Evolutionary conservation across 2,329 filamentous ascomycete genomes (phyloP).

Genomic region (Xylariaceae sp.): DNA sequence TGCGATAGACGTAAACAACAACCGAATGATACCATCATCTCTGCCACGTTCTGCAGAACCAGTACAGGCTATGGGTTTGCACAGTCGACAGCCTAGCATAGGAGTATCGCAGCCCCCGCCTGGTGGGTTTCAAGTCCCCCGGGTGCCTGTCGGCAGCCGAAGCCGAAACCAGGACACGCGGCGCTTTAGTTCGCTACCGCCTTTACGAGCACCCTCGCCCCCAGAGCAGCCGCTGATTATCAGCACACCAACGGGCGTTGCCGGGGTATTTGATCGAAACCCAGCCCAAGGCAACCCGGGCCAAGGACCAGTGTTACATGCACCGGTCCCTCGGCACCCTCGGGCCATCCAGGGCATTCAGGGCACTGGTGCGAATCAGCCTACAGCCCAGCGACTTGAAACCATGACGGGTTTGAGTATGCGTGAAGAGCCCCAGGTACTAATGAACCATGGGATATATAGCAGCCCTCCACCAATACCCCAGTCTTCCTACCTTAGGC

Average conservation of each 20-base stretch:
- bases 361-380: constrained; percentile 34
- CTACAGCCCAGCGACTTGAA: constrained; percentile 52
- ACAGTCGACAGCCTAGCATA: constrained; percentile 34
- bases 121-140: constrained; percentile 40
- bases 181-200: constrained; percentile 22
- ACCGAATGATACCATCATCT: constrained; percentile 32
- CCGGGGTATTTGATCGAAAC: constrained; percentile 49
- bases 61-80: constrained; percentile 37
- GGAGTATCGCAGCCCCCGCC: constrained; percentile 40
- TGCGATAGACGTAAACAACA: constrained; percentile 27
- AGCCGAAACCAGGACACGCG: constrained; percentile 18
- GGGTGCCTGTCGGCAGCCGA: constrained; percentile 38
- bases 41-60: constrained; percentile 37
- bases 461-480: constrained; percentile 1
- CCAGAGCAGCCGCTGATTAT: constrained; percentile 57
- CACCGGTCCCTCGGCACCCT: constrained; percentile 51
- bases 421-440: constrained; percentile 8
- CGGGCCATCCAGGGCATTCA: constrained; percentile 33
- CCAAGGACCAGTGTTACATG: constrained; percentile 45
- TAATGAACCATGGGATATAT: constrained; percentile 3
- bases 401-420: constrained; percentile 44
- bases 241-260: constrained; percentile 54
- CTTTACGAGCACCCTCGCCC: constrained; percentile 23
- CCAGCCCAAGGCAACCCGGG: constrained; percentile 29
- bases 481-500: constrained; percentile 32